Percentiles rank a stretch among this genome's conserved stretches.
phyloP scores from a whole-genome alignment of 345 rosid species.

The Nasturtium officinale region DNA sequence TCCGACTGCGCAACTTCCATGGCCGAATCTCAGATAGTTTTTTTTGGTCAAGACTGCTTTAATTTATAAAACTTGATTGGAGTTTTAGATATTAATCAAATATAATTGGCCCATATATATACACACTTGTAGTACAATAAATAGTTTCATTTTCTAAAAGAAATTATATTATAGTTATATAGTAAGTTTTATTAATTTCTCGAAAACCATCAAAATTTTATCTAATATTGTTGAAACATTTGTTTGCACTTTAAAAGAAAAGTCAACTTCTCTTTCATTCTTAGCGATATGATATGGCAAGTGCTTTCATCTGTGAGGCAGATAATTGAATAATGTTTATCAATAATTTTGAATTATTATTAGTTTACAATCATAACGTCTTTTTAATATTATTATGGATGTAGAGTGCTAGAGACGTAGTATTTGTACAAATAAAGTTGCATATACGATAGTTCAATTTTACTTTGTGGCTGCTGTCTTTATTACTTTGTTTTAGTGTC shows the following conservation, averaged over 20 bases:
- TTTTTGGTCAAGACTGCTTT: constrained; percentile 21
- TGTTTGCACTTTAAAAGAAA: not conserved
- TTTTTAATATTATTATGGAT: too few species aligned
- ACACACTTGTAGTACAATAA: not conserved
- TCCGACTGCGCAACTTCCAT: constrained; percentile 37
- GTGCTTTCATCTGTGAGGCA: not conserved
- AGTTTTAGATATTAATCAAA: constrained; percentile 7
- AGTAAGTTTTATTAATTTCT: not conserved
- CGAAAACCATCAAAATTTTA: not conserved
- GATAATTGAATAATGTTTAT: not conserved
- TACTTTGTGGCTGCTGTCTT: too few species aligned
- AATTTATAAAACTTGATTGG: not conserved
- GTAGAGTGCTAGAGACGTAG: not conserved
- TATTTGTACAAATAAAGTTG: not conserved
- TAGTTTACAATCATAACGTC: too few species aligned
- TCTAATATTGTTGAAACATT: not conserved
- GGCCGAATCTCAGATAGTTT: not conserved
- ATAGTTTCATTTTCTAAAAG: too few species aligned
- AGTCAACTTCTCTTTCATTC: constrained; percentile 16
- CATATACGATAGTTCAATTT: too few species aligned
- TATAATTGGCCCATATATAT: not conserved
- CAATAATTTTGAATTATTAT: not conserved
- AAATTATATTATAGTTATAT: not conserved
- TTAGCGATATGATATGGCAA: not conserved
- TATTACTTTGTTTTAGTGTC: too few species aligned